phyloP scores from a whole-genome alignment of 139 green algal species.

The Tetraselmis striata region DNA sequence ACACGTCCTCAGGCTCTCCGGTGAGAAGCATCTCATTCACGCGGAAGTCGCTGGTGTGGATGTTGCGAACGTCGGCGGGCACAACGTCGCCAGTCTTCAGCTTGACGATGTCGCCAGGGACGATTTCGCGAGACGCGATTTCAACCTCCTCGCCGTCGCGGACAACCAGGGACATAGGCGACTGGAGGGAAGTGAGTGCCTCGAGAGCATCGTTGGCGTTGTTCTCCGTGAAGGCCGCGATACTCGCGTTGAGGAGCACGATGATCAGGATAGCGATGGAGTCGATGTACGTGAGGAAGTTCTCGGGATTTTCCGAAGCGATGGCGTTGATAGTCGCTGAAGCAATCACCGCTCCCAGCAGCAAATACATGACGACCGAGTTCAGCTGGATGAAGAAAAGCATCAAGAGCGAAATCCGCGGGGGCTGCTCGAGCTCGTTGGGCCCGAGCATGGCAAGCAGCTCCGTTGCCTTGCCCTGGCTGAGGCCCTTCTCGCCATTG shows the following conservation, averaged over 20 bases:
- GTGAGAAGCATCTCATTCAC: slow-evolving; percentile 35
- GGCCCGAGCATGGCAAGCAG: too few relatives aligned
- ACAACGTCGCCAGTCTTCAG: slow-evolving; percentile 30
- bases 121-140: slow-evolving; percentile 36
- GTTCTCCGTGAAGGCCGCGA: background rate
- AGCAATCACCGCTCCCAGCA: too few relatives aligned
- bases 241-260: background rate
- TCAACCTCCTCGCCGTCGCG: slow-evolving; percentile 13
- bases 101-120: slow-evolving; percentile 37
- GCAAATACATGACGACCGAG: too few relatives aligned
- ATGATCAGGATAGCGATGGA: slow-evolving; percentile 37
- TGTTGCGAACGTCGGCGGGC: slow-evolving; percentile 38
- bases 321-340: too few relatives aligned
- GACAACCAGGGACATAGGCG: slow-evolving; percentile 32
- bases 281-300: slow-evolving; percentile 9
- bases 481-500: too few relatives aligned
- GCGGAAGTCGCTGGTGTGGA: slow-evolving; percentile 29
- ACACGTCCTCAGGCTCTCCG: slow-evolving; percentile 17
- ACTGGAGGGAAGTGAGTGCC: too few relatives aligned
- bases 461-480: too few relatives aligned
- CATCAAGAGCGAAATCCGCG: too few relatives aligned
- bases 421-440: too few relatives aligned
- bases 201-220: slow-evolving; percentile 10
- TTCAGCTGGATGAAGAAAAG: too few relatives aligned
- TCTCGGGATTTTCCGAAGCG: too few relatives aligned